These are phyloP conservation scores for Gracilaria domingensis DNA, from an alignment of 23 red algal genomes.

Conservation along the genomic window DNA sequence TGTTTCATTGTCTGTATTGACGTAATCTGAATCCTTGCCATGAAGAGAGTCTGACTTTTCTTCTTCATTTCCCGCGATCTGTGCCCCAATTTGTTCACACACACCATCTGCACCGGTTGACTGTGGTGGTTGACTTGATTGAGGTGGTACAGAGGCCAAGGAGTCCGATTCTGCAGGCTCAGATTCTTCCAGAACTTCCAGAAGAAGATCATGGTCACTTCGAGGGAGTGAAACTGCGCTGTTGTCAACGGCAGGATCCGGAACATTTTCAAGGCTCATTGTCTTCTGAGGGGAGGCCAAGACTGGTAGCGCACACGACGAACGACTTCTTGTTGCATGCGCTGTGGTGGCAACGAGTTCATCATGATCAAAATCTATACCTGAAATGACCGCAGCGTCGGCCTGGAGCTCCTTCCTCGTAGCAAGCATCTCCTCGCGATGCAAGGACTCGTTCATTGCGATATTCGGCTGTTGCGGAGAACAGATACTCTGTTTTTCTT, in stretches of 20 bases:
- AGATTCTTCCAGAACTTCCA: neutral
- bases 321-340: neutral
- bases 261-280: neutral
- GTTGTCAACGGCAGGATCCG: neutral
- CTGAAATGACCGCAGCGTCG: neutral
- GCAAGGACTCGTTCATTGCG: neutral
- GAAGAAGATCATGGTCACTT: neutral
- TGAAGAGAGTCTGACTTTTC: neutral
- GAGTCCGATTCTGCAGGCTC: neutral
- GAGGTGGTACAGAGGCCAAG: neutral
- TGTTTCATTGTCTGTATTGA: neutral
- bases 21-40: neutral
- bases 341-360: conserved; percentile 24
- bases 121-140: neutral
- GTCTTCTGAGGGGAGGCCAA: neutral
- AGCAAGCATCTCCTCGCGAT: neutral
- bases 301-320: neutral
- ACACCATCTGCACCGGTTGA: neutral
- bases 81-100: neutral
- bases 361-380: neutral
- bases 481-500: too few relatives aligned
- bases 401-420: neutral
- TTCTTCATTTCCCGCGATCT: neutral
- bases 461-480: neutral
- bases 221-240: neutral